Evolutionary conservation across 2,329 filamentous ascomycete genomes (phyloP).

Genomic region (Bretziella fagacearum): DNA sequence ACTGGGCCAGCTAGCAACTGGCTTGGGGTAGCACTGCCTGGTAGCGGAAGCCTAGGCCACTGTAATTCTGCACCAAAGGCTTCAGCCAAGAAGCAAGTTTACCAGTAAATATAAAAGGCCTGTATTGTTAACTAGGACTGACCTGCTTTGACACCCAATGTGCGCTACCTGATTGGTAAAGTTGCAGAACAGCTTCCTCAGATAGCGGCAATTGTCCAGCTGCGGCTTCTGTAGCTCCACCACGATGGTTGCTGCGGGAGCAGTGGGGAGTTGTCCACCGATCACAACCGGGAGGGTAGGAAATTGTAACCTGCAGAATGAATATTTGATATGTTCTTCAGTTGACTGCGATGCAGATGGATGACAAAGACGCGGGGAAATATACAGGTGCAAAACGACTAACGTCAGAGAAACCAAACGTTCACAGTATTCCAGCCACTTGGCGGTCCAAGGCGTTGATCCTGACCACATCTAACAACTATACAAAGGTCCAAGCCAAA

Average conservation of each 20-base stretch:
- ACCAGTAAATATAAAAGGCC: too few species aligned
- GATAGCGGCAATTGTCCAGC: too few species aligned
- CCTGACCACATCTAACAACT: background rate
- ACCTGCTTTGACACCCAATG: too few species aligned
- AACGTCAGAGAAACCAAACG: too few species aligned
- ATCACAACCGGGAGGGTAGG: too few species aligned
- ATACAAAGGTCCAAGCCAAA: background rate
- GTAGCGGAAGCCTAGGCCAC: constrained; percentile 3
- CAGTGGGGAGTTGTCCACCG: too few species aligned
- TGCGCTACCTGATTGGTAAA: too few species aligned
- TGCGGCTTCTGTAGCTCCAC: too few species aligned
- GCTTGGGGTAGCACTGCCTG: constrained; percentile 6
- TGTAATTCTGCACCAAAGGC: background rate
- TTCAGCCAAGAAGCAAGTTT: too few species aligned
- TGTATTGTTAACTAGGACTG: too few species aligned
- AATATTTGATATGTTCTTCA: background rate
- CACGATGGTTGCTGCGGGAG: too few species aligned
- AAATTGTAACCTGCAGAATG: background rate
- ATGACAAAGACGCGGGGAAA: background rate
- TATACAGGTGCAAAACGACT: background rate
- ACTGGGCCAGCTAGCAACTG: background rate
- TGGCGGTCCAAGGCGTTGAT: background rate
- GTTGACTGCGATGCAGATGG: background rate
- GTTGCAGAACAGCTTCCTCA: too few species aligned
- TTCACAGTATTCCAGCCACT: background rate